A percentile compares a stretch with the other conserved stretches of the same genome.
These are phyloP conservation scores for Cynara cardunculus DNA, from an alignment of 129 eudicot genomes.

Conservation along the genomic window DNA sequence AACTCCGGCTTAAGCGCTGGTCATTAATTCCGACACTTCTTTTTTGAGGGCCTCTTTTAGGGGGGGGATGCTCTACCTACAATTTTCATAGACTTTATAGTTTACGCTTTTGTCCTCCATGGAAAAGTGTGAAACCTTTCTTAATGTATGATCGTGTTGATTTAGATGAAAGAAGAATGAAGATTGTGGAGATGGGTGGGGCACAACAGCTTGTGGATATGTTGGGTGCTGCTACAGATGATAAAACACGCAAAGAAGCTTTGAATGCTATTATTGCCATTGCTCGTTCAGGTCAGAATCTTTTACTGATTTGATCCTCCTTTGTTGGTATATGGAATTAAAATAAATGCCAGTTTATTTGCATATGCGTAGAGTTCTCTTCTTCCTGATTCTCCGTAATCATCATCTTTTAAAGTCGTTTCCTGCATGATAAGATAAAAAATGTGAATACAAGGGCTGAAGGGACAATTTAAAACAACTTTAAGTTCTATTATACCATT, in stretches of 20 bases:
- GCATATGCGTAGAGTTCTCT: background rate
- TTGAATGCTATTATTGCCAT: constrained; percentile 82
- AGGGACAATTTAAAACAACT: background rate
- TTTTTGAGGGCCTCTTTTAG: no score
- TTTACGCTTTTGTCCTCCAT: no score
- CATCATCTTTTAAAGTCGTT: background rate
- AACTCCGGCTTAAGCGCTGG: no score
- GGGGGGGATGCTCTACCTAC: background rate
- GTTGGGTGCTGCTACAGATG: constrained; percentile 83
- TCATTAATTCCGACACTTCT: background rate
- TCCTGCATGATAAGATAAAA: background rate
- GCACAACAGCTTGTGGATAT: constrained; percentile 73
- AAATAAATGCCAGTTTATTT: background rate
- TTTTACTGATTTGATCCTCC: background rate
- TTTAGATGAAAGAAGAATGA: constrained; percentile 79
- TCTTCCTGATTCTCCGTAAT: background rate
- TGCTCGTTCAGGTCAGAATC: constrained; percentile 69
- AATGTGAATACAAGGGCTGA: background rate
- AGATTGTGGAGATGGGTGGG: constrained; percentile 91
- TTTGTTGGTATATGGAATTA: background rate
- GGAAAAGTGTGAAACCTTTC: background rate
- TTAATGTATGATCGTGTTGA: background rate
- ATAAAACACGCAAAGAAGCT: constrained; percentile 82
- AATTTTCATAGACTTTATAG: background rate
- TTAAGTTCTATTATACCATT: background rate